These are phyloP conservation scores for Colletotrichum trifolii DNA, from an alignment of 2,329 filamentous ascomycete genomes.

Conservation along the genomic window DNA sequence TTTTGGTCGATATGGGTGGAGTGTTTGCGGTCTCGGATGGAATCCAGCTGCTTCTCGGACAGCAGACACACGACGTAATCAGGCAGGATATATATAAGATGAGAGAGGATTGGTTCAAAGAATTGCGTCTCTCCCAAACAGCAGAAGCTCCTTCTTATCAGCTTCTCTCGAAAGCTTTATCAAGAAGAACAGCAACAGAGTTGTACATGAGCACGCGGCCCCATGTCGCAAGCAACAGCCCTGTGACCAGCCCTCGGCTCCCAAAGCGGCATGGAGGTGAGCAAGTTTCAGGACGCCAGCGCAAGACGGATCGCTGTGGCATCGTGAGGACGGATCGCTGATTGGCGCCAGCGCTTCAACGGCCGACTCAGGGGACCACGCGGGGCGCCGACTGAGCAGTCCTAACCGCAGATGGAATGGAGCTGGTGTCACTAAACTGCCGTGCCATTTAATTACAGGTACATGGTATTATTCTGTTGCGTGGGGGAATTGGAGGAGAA, in stretches of 20 bases:
- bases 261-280: conserved; percentile 36
- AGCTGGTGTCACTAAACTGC: too few relatives aligned
- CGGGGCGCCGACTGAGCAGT: conserved; percentile 4
- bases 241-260: conserved; percentile 33
- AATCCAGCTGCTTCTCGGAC: background rate
- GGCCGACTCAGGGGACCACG: conserved; percentile 16
- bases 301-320: conserved; percentile 27
- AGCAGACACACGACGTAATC: background rate
- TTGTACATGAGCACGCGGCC: conserved; percentile 29
- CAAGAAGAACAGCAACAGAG: conserved; percentile 4
- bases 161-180: conserved; percentile 23
- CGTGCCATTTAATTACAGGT: too few relatives aligned
- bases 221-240: conserved; percentile 27
- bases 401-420: too few relatives aligned
- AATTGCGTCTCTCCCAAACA: background rate
- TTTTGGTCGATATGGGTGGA: background rate
- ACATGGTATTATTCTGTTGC: too few relatives aligned
- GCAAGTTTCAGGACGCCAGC: conserved; percentile 35
- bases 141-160: conserved; percentile 24
- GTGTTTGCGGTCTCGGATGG: background rate
- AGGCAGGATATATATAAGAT: background rate
- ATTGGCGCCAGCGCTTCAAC: conserved; percentile 5
- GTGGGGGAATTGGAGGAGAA: background rate
- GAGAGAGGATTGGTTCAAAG: too few relatives aligned
- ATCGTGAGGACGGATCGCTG: background rate